phyloP scores from a whole-genome alignment of 257 asterid species.

The Solanum chaucha region DNA sequence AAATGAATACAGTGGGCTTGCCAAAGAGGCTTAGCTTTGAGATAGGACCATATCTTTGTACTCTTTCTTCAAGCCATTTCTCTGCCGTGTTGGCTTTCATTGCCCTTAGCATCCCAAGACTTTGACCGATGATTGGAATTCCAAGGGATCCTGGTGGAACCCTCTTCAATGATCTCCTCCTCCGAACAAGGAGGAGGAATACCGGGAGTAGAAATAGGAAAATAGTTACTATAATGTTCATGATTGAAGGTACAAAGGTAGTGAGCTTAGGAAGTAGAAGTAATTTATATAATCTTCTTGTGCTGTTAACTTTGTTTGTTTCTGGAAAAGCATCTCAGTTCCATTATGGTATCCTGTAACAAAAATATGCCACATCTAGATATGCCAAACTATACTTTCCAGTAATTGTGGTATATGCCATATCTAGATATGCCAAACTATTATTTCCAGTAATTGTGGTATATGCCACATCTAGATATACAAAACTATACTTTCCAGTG shows the following conservation, averaged over 20 bases:
- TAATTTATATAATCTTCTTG: not conserved
- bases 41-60: conserved; percentile 38
- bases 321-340: not conserved
- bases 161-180: conserved; percentile 3
- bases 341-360: not conserved
- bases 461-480: not conserved
- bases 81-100: conserved; percentile 69
- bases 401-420: not conserved
- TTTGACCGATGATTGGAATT: conserved; percentile 55
- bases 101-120: conserved; percentile 48
- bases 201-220: conserved; percentile 25
- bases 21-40: conserved; percentile 72
- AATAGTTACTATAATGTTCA: conserved; percentile 12
- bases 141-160: conserved; percentile 70
- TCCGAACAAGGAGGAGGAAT: conserved; percentile 10
- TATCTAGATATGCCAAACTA: not conserved
- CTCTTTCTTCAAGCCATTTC: conserved; percentile 45
- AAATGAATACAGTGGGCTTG: conserved; percentile 48
- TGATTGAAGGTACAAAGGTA: not conserved
- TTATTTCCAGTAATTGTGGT: not conserved
- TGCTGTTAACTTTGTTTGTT: not conserved
- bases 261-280: not conserved
- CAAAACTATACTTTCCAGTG: not conserved
- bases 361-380: not conserved
- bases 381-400: not conserved